phyloP scores from a whole-genome alignment of 2,329 filamentous ascomycete species.

The Fusarium sp. region DNA sequence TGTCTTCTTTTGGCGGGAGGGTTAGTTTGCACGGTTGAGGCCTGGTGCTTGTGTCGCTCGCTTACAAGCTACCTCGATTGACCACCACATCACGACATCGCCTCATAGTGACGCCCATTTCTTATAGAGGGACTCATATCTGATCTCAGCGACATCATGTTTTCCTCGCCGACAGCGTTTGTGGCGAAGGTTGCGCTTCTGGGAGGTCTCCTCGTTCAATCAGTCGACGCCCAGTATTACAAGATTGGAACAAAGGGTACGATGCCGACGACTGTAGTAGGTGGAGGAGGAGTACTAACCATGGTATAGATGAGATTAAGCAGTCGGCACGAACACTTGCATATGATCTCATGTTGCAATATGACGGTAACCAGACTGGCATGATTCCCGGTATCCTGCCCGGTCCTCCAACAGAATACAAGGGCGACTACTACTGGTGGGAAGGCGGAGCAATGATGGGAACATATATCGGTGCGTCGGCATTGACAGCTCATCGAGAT shows the following conservation, averaged over 20 bases:
- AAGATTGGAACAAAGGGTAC: constrained; percentile 48
- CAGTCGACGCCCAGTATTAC: constrained; percentile 41
- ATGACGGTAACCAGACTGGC: constrained; percentile 62
- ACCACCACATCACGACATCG: neutral
- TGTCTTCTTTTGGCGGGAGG: neutral
- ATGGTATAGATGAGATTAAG: constrained; percentile 56
- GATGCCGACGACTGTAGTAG: neutral
- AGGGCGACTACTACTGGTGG: constrained; percentile 78
- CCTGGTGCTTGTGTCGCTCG: constrained; percentile 31
- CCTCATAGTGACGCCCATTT: neutral
- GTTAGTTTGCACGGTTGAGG: neutral
- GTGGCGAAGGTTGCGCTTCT: constrained; percentile 25
- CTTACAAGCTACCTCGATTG: constrained; percentile 13
- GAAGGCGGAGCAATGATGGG: constrained; percentile 76
- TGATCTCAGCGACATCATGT: neutral
- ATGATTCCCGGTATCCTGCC: constrained; percentile 67
- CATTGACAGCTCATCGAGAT: accelerated
- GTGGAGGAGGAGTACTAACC: neutral
- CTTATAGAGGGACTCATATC: neutral
- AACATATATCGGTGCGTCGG: constrained; percentile 63
- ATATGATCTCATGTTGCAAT: constrained; percentile 62
- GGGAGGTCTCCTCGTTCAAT: constrained; percentile 28
- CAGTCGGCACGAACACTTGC: constrained; percentile 59
- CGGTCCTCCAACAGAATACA: constrained; percentile 58
- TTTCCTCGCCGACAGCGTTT: constrained; percentile 11